A percentile compares a stretch with the other conserved stretches of the same genome.
Conservation (phyloP, 257 asterid species). For the Oldenlandia corymbosa region DNA sequence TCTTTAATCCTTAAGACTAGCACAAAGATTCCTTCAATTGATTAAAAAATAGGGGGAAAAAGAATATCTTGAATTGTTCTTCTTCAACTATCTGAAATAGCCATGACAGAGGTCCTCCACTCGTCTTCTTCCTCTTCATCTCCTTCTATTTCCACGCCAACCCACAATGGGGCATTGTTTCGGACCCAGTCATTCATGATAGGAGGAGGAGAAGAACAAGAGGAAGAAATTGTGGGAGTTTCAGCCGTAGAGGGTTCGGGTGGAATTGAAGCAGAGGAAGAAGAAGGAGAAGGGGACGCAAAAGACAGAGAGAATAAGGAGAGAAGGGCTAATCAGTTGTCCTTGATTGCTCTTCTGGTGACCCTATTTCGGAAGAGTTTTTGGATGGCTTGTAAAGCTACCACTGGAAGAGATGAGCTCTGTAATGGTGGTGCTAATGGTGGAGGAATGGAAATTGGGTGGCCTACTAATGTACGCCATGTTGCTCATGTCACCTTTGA, state of each 20-base stretch:
- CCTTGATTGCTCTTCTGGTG: slow-evolving; percentile 72
- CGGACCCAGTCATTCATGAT: slow-evolving; percentile 38
- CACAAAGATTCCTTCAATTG: slow-evolving; percentile 1
- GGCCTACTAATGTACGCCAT: slow-evolving; percentile 97
- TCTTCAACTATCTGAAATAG: slow-evolving; percentile 15
- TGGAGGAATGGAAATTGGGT: slow-evolving; percentile 84
- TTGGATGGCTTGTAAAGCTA: slow-evolving; percentile 65
- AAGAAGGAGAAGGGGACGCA: slow-evolving; percentile 44
- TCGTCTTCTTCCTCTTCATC: slow-evolving; percentile 79
- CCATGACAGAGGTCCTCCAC: slow-evolving; percentile 96
- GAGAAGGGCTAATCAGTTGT: slow-evolving; percentile 60
- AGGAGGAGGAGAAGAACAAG: slow-evolving; percentile 22
- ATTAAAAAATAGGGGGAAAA: no score
- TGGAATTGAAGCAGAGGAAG: slow-evolving; percentile 34
- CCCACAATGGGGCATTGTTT: slow-evolving; percentile 63
- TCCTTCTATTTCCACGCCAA: slow-evolving; percentile 68
- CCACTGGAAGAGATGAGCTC: slow-evolving; percentile 39
- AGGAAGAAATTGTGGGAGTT: slow-evolving; percentile 8
- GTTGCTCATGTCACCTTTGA: slow-evolving; percentile 95
- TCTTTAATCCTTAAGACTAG: slow-evolving; percentile 17
- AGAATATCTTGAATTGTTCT: background rate
- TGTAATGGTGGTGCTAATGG: slow-evolving; percentile 22
- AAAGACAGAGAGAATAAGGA: slow-evolving; percentile 54
- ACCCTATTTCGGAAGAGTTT: slow-evolving; percentile 83
- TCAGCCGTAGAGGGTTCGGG: slow-evolving; percentile 13